Evolutionary conservation across 176 grass and related monocot genomes (phyloP), one percentile per base, ranked within the genome.

Genomic region (Oryza rufipogon): DNA sequence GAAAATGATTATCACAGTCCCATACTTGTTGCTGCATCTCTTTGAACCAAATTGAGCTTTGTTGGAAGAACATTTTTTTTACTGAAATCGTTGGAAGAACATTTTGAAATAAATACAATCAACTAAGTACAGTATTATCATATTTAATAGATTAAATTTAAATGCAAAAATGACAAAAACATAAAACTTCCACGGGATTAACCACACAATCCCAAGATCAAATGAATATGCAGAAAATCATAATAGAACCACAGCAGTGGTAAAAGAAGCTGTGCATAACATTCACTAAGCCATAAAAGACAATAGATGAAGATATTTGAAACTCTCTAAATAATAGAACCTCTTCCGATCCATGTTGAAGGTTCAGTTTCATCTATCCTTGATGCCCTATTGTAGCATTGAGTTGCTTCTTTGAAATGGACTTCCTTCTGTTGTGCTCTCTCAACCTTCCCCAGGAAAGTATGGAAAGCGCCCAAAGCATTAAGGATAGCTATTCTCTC

Each of bases 261-360:
- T 56, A 81, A 49, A 70, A 70, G 38, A 4, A 33, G 39, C 69
- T 17, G 0, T 19, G 60, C 60, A 15, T 67, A 75, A 46, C 34
- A 60, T 56, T 28, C 25, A 22, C 33, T 15, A 82, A 82, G 61
- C 47, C 41, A 85, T 36, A 85, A 81, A 32, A 75, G 10, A 46
- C 42, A 80, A 77, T 7, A 58, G 10, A 81, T 38, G 3, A 49
- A 81, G 52, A 89, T 64, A 44, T 41, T 68, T 60, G 14, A 75
- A 81, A 76, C 85, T 33, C 10, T 80, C 12, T 17, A 54, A 77
- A 65, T 60, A 26, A 10, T 71, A 54, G 17, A 94, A 94, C 94
- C 95, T 98, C 84, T 95, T 84, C 95, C 95, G 32, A 98, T 93
- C 95, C 95, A 98, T 16, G 95, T 98, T 90, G 89, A 91, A 33